Evolutionary conservation across 106 monocot species (phyloP), one percentile per base, ranked within the genome.

Genomic region (Dendrobium catenatum): DNA sequence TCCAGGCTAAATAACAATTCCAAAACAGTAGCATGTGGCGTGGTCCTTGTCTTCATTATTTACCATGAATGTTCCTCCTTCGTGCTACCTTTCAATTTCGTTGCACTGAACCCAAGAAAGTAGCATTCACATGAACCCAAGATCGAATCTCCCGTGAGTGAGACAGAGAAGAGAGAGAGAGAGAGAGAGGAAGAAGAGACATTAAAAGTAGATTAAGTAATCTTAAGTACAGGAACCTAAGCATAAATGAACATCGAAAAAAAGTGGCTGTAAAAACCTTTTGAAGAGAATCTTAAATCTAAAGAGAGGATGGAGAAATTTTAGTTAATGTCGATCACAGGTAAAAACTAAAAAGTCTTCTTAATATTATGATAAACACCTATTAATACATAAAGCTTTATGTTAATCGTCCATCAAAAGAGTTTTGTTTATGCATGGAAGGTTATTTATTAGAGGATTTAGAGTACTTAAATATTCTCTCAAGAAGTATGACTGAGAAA

Each of bases 41-140:
- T 66, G 64, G 64, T 66, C 64, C 64, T 66, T 66, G 20, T 66
- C 64, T 66, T 5, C 9, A 13, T 51, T 51, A 51, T 66, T 26
- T 66, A 66, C 22, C 64, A 66, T 66, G 64, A 66, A 66, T 66
- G 64, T 66, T 66, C 64, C 64, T 26, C 64, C 64, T 66, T 66
- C 64, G 24, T 66, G 64, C 64, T 26, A 66, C 1, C 58, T 9
- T 46, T 58, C 58, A 16, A 19, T 58, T 58, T 58, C 58, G 19
- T 20, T 58, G 16, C 64, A 66, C 64, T 66, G 64, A 66, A 66
- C 64, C 64, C 64, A 66, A 66, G 64, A 66, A 66, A 66, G 64
- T 26, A 66, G 64, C 64, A 66, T 24, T 66, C 64, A 66, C 64
- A 66, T 66, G 64, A 66, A 66, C 64, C 22, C 64, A 26, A 66